phyloP scores from a whole-genome alignment of 768 basidiomycete species.

The Boletus insuetus region DNA sequence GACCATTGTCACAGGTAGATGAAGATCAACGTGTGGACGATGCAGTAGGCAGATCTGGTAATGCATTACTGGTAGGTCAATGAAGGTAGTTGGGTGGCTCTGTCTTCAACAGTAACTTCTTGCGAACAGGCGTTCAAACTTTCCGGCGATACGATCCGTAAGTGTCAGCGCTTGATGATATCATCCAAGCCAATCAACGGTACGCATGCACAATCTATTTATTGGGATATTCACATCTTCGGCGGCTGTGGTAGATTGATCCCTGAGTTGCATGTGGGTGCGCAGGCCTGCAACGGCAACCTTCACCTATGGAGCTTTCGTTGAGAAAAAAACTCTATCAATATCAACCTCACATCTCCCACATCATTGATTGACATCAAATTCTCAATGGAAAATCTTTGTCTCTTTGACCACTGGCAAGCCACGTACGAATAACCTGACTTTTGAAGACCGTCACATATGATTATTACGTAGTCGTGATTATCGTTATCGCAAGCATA shows the following conservation, averaged over 20 bases:
- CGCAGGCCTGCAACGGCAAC: neutral
- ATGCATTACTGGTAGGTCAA: neutral
- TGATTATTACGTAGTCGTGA: neutral
- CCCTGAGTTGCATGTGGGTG: neutral
- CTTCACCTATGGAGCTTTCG: neutral
- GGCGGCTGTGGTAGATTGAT: neutral
- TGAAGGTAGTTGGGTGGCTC: neutral
- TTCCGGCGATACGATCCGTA: neutral
- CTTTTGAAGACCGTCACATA: too few species aligned
- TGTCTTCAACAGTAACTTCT: neutral
- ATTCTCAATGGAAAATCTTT: neutral
- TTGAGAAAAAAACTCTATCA: neutral
- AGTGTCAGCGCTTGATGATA: neutral
- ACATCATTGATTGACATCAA: conserved; percentile 7
- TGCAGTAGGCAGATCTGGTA: neutral
- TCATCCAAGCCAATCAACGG: neutral
- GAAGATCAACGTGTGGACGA: neutral
- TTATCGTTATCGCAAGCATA: neutral
- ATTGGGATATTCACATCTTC: neutral
- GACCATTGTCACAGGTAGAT: neutral
- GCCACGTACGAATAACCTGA: neutral
- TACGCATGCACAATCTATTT: neutral
- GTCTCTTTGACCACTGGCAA: neutral
- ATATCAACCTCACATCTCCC: neutral
- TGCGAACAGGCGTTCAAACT: neutral